phyloP scores from a whole-genome alignment of 2,329 filamentous ascomycete genomes.

The Paraconiothyrium sp. region DNA sequence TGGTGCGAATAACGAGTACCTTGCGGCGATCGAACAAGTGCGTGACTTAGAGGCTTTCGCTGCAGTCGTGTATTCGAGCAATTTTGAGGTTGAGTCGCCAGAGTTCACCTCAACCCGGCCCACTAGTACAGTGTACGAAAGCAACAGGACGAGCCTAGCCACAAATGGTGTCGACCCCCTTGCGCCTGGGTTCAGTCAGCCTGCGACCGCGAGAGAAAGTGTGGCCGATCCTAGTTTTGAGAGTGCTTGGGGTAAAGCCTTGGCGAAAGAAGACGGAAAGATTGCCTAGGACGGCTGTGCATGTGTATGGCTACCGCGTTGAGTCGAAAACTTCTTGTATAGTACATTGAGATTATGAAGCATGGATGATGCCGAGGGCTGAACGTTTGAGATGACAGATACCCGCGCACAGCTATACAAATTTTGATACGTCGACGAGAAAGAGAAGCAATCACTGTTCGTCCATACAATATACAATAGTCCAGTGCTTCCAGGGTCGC shows the following conservation, averaged over 20 bases:
- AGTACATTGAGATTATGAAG: slow-evolving; percentile 9
- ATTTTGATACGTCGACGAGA: slow-evolving; percentile 11
- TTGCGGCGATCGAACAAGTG: slow-evolving; percentile 77
- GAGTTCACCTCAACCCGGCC: slow-evolving; percentile 34
- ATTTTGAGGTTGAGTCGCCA: slow-evolving; percentile 68
- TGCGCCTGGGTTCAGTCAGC: slow-evolving; percentile 55
- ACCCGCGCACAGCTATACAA: slow-evolving; percentile 14
- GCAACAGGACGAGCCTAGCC: slow-evolving; percentile 29
- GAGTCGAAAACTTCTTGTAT: slow-evolving; percentile 18
- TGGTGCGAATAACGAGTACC: slow-evolving; percentile 60
- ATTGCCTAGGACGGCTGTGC: slow-evolving; percentile 16
- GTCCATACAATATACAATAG: too few relatives aligned
- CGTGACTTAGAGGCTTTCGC: slow-evolving; percentile 83
- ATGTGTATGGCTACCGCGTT: slow-evolving; percentile 15
- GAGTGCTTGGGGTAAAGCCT: slow-evolving; percentile 74
- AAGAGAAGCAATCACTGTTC: not conserved
- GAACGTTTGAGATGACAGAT: slow-evolving; percentile 18
- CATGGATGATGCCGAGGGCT: slow-evolving; percentile 1
- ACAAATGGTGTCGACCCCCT: slow-evolving; percentile 11
- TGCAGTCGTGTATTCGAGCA: slow-evolving; percentile 86
- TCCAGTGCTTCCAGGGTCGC: not conserved
- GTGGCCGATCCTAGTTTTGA: slow-evolving; percentile 66
- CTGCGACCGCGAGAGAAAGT: slow-evolving; percentile 70
- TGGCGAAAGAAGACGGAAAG: slow-evolving; percentile 55
- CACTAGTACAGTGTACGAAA: slow-evolving; percentile 26